Conservation (phyloP, 495 filamentous ascomycete species). For the Oidiodendron maius region DNA sequence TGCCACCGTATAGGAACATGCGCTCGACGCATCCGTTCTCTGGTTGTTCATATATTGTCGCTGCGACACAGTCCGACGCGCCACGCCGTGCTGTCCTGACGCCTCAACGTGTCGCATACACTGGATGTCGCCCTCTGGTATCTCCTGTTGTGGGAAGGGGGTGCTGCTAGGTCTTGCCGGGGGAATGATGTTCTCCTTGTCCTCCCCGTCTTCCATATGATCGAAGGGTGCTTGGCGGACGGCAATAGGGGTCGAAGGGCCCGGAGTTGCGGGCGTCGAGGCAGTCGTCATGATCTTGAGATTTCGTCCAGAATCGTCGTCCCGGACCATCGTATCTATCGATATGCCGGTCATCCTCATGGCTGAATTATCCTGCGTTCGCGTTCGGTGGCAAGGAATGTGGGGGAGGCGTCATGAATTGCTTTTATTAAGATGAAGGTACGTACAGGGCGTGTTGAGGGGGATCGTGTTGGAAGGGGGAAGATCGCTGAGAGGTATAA, state of each 20-base stretch:
- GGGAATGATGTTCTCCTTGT: conserved; percentile 32
- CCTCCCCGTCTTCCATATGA: conserved; percentile 18
- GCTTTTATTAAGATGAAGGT: background rate
- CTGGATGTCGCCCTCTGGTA: conserved; percentile 21
- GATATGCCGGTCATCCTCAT: conserved; percentile 1
- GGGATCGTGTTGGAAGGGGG: too few species aligned
- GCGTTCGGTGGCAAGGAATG: too few species aligned
- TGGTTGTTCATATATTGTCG: background rate
- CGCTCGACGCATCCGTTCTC: background rate
- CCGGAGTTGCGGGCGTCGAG: conserved; percentile 34
- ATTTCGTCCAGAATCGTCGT: conserved; percentile 11
- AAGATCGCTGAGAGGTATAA: too few species aligned
- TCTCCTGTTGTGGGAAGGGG: conserved; percentile 48
- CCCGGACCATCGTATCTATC: conserved; percentile 2
- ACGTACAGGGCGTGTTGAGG: too few species aligned
- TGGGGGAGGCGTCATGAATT: background rate
- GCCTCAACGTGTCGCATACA: background rate
- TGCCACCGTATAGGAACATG: background rate
- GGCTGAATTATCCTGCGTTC: too few species aligned
- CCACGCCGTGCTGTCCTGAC: background rate
- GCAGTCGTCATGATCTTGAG: conserved; percentile 34
- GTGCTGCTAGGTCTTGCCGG: conserved; percentile 50
- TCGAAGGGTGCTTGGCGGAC: conserved; percentile 37
- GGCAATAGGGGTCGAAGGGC: conserved; percentile 45
- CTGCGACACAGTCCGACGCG: background rate